Base-by-base conservation (phyloP, 2,329 filamentous ascomycete species). In the Xylaria sp. region DNA sequence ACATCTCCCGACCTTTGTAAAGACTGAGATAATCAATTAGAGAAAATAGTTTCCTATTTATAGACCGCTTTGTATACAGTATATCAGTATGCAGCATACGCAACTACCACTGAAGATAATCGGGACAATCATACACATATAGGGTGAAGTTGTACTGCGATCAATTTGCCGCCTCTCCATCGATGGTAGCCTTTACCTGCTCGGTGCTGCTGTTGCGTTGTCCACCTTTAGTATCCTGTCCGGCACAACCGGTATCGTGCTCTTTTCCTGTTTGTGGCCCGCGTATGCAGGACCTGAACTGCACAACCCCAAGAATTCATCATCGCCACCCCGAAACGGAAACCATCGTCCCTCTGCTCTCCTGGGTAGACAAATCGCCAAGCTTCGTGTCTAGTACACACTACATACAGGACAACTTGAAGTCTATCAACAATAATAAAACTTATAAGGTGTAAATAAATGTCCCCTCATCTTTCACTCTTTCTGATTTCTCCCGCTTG, bases 261-360 rank as follows among this genome's bases (percentile, higher is more conserved):
- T 49, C 23, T 15, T 23, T 57, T 62, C 36, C 52, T 55, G 51
- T 66, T 55, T 57, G 66, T 60, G 60, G 41, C 41, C 51, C 60
- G 66, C 41, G 51, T 33, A 36, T 48, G 63, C 56, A 62, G 41
- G 58, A 60, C 33, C 62, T 71, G 66, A 66, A 69, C 60, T 71
- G 66, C 69, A 69, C 60, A 63, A 66, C 69, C 69, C 56, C 68
- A 10, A 52, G 52, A 33, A 71, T 69, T 71, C 69, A 71, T 71
- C 69, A 71, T 71, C 66, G 54, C 23, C 20, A 41, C 56, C 66
- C 63, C 56, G 13, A 64, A 66, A 66, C 31, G 63, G 59, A 51
- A 69, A 49, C 60, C 67, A 69, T 66, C 67, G 39, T 4, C 49
- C 68, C 48, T 43, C 49, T 43, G 7, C 6, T 54, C 3, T 9